Base-by-base conservation (phyloP, 192 early-diverging fungal species). In the Backusella luteola region DNA sequence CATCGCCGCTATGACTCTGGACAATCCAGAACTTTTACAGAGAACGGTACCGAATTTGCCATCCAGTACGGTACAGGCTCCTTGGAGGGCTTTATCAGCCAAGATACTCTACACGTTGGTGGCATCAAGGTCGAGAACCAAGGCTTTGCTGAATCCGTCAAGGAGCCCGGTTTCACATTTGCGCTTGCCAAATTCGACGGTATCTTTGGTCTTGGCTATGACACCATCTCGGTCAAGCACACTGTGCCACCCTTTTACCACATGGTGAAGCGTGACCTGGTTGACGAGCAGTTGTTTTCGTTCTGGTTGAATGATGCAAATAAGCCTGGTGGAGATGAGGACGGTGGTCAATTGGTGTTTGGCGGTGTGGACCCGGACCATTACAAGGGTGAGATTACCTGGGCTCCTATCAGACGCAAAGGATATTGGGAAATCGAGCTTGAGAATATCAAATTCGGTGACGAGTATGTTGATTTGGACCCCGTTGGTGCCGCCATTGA, bases 381-480 rank as follows among this genome's bases (percentile, higher is more conserved):
- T 79, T 97, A 90, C 81, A 84, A 71, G 11, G 92, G 92, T 46
- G 84, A 91, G 7, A 84, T 93, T 67, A 80, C 88, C 52, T 99
- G 93, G 92, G 90, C 95, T 56, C 89, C 94, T 21, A 91, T 99
- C 70, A 88, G 89, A 52, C 91, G 96, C 78, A 95, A 96, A 86
- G 96, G 90, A 1, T 99, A 99, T 88, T 99, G 98, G 98, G 98
- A 99, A 86, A 95, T 98, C 59, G 91, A 93, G 23, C 85, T 99
- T 19, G 85, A 92, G 73, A 87, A 90, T 75, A 88, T 95, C 67
- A 88, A 84, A 63, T 89, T 98, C 73, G 96, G 92, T 76, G 93
- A 91, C 49, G 89, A 92, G 34, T 86, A 90, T 46, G 79, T 96
- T 75, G 80, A 90, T 34, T 41, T 97, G 53, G 86, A 87, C 14